A percentile compares a stretch with the other conserved stretches of the same genome.
Evolutionary conservation across 1,284 basidiomycete genomes (phyloP).

Genomic region (Gomphus sp.): DNA sequence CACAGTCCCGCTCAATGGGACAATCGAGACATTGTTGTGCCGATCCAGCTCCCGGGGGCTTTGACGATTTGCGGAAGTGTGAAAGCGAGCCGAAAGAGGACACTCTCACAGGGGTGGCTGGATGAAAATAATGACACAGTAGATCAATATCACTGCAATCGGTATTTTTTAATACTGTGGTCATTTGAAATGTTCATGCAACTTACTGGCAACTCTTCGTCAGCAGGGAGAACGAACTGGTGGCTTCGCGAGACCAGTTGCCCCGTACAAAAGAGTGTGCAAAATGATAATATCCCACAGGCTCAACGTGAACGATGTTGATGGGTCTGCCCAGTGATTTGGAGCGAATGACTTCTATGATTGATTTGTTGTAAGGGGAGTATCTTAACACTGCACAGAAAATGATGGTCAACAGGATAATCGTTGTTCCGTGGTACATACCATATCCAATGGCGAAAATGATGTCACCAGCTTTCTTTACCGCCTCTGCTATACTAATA

Average conservation of each 20-base stretch:
- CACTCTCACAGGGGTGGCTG: constrained; percentile 52
- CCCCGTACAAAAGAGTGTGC: constrained; percentile 81
- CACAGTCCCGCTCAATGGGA: constrained; percentile 57
- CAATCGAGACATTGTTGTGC: constrained; percentile 70
- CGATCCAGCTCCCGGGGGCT: constrained; percentile 57
- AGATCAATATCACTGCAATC: constrained; percentile 69
- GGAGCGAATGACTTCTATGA: constrained; percentile 63
- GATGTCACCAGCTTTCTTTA: constrained; percentile 48
- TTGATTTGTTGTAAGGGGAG: constrained; percentile 68
- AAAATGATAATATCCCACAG: constrained; percentile 74
- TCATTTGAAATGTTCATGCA: neutral
- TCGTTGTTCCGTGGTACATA: constrained; percentile 21
- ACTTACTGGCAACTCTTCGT: constrained; percentile 80
- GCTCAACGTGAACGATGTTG: constrained; percentile 72
- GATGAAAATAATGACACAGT: constrained; percentile 67
- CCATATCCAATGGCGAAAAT: constrained; percentile 86
- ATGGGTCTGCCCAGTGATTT: constrained; percentile 66
- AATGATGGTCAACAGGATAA: neutral
- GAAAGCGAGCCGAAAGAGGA: constrained; percentile 79
- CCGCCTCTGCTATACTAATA: constrained; percentile 61
- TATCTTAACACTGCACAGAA: constrained; percentile 65
- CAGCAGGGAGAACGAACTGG: constrained; percentile 75
- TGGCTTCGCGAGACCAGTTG: constrained; percentile 63
- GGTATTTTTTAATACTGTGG: neutral
- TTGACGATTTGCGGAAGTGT: constrained; percentile 67